These are phyloP conservation scores for Middelhovenomyces tepae DNA, from an alignment of 805 yeast species.

Conservation along the genomic window DNA sequence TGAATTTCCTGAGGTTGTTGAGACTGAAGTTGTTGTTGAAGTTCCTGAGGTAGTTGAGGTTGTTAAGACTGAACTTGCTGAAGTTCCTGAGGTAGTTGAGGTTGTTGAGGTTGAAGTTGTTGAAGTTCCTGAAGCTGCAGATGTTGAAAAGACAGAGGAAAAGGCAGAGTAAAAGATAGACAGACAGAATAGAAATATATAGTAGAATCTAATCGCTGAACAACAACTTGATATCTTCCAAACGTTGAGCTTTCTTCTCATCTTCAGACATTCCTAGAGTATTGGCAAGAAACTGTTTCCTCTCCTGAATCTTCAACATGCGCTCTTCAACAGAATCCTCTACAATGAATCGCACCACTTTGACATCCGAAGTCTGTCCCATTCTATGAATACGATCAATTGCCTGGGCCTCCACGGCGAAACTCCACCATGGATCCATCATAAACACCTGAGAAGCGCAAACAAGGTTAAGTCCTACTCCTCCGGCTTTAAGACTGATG, in stretches of 20 bases:
- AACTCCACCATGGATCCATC: constrained; percentile 99
- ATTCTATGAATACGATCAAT: constrained; percentile 86
- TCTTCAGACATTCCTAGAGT: constrained; percentile 28
- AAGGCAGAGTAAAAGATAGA: too few species aligned
- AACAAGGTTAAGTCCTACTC: constrained; percentile 84
- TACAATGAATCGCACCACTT: constrained; percentile 71
- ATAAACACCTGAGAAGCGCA: constrained; percentile 76
- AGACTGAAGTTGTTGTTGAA: too few species aligned
- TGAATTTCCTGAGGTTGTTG: too few species aligned
- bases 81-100: too few species aligned
- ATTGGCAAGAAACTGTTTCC: constrained; percentile 41
- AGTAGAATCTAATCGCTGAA: constrained; percentile 25
- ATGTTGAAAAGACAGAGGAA: too few species aligned
- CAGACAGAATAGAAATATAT: too few species aligned
- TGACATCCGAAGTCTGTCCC: constrained; percentile 70
- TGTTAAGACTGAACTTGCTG: too few species aligned
- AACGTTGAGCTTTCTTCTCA: constrained; percentile 25
- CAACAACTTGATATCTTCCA: constrained; percentile 29
- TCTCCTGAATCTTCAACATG: constrained; percentile 79
- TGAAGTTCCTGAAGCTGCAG: too few species aligned
- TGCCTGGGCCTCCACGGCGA: constrained; percentile 84
- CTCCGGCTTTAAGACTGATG: constrained; percentile 83
- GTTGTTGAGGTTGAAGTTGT: too few species aligned
- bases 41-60: too few species aligned
- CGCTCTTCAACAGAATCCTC: constrained; percentile 78